Evolutionary conservation across 2,329 filamentous ascomycete genomes (phyloP).

Genomic region (Paracamarosporium sp.): DNA sequence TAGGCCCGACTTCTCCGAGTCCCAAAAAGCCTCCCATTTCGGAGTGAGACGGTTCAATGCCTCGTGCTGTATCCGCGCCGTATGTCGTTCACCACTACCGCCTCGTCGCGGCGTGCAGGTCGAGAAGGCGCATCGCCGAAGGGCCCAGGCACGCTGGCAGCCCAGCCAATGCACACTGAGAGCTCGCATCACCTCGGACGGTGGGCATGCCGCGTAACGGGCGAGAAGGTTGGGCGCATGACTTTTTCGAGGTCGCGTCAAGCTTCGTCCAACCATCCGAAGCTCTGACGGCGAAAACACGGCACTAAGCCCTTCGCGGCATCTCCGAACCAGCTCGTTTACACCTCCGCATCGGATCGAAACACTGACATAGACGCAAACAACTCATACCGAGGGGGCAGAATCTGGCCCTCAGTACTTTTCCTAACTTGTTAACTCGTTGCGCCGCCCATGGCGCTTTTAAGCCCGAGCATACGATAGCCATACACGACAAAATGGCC

Average conservation of each 20-base stretch:
- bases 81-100: not conserved
- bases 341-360: slow-evolving; percentile 22
- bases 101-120: slow-evolving; percentile 11
- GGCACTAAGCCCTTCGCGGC: slow-evolving; percentile 29
- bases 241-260: slow-evolving; percentile 1
- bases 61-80: slow-evolving; percentile 5
- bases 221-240: slow-evolving; percentile 2
- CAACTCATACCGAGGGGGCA: slow-evolving; percentile 17
- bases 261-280: slow-evolving; percentile 18
- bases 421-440: not conserved
- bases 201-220: slow-evolving; percentile 20
- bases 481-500: slow-evolving; percentile 40
- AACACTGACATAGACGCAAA: slow-evolving; percentile 21
- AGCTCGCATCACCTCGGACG: slow-evolving; percentile 34
- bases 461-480: slow-evolving; percentile 9
- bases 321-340: slow-evolving; percentile 22
- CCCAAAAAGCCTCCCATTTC: slow-evolving; percentile 64
- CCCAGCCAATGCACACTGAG: slow-evolving; percentile 30
- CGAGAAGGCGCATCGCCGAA: slow-evolving; percentile 9
- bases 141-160: slow-evolving; percentile 30
- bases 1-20: slow-evolving; percentile 18
- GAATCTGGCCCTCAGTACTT: not conserved
- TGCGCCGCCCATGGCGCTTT: slow-evolving; percentile 33
- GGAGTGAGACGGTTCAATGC: slow-evolving; percentile 23
- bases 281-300: slow-evolving; percentile 17